phyloP scores from a whole-genome alignment of 768 basidiomycete genomes.

The Holtermanniella nyarrowii region DNA sequence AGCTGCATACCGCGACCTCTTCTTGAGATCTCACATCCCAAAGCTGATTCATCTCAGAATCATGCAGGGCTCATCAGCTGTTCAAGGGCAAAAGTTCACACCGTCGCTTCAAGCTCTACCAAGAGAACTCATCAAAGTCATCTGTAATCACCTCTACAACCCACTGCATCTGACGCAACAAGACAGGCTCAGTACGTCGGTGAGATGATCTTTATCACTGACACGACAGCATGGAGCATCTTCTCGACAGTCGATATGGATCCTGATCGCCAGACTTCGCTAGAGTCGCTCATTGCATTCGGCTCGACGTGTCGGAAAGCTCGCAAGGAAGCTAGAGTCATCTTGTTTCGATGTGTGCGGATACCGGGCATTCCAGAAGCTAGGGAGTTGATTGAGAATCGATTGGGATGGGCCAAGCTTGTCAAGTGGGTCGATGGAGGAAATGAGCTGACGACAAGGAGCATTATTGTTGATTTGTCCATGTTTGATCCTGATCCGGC shows the following conservation, averaged over 20 bases:
- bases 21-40: too few relatives aligned
- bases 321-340: constrained; percentile 23
- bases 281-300: constrained; percentile 22
- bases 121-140: constrained; percentile 22
- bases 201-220: too few relatives aligned
- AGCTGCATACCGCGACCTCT: too few relatives aligned
- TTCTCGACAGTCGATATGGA: constrained; percentile 40
- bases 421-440: constrained; percentile 23
- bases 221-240: constrained; percentile 32
- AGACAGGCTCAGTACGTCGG: constrained; percentile 35
- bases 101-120: constrained; percentile 11
- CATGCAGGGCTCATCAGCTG: too few relatives aligned
- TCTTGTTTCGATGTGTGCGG: constrained; percentile 34
- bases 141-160: constrained; percentile 26
- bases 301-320: constrained; percentile 21
- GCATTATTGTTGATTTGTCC: constrained; percentile 34
- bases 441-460: too few relatives aligned
- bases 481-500: constrained; percentile 33
- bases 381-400: constrained; percentile 21
- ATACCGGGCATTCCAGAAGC: constrained; percentile 18
- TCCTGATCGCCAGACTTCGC: constrained; percentile 23
- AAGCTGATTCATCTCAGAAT: too few relatives aligned
- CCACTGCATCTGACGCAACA: constrained; percentile 29
- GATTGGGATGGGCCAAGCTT: constrained; percentile 29
- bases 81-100: too few relatives aligned